Percentiles rank a stretch among this genome's conserved stretches.
Conservation (phyloP, 352 stramenopile species). For the Globisporangium apiculatum region DNA sequence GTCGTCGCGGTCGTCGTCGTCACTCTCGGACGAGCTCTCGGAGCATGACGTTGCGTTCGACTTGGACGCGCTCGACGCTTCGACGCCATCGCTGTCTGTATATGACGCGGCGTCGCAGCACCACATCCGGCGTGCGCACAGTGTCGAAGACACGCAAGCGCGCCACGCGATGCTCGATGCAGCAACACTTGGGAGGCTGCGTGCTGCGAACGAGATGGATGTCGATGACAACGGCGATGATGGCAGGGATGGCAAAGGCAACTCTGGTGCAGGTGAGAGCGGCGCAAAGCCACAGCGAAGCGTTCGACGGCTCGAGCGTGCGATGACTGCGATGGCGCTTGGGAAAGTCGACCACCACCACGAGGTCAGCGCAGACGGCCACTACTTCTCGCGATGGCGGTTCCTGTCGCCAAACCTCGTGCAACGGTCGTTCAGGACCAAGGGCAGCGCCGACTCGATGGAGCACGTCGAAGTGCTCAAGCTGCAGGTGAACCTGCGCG, state of each 20-base stretch:
- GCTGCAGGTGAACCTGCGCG: conserved; percentile 54
- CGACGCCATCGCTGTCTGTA: too few species aligned
- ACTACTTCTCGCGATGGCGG: conserved; percentile 42
- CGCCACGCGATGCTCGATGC: background rate
- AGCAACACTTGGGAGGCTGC: too few species aligned
- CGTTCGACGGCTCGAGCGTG: conserved; percentile 15
- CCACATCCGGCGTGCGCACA: conserved; percentile 15
- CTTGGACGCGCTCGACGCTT: background rate
- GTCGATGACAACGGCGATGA: background rate
- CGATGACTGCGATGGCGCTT: conserved; percentile 23
- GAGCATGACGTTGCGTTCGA: background rate
- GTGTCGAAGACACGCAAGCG: conserved; percentile 18
- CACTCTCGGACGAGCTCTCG: conserved; percentile 3
- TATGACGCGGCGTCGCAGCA: conserved; percentile 1
- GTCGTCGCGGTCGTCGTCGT: conserved; percentile 5
- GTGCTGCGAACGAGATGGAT: background rate
- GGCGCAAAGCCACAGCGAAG: conserved; percentile 5
- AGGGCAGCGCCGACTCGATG: conserved; percentile 7
- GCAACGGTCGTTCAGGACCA: conserved; percentile 30
- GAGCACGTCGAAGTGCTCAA: conserved; percentile 55
- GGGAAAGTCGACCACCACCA: conserved; percentile 32
- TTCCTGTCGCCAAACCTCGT: conserved; percentile 64
- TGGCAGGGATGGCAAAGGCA: too few species aligned
- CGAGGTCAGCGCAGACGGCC: conserved; percentile 16
- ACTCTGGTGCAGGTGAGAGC: background rate